Evolutionary conservation across 1,284 basidiomycete genomes (phyloP).

Genomic region (Irpex sp.): DNA sequence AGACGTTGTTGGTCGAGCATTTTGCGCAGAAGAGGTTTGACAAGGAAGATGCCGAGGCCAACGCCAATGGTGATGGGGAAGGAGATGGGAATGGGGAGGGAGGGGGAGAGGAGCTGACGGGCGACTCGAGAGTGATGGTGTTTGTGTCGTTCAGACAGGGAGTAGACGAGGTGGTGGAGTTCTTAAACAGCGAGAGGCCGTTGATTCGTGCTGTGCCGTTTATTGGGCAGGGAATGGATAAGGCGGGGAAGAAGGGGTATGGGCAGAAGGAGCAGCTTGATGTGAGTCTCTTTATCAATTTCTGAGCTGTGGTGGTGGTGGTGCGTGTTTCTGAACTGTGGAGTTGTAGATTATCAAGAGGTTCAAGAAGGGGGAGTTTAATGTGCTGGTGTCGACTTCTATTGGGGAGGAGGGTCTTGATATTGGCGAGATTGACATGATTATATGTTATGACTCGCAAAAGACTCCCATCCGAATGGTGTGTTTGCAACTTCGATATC

Average conservation of each 20-base stretch:
- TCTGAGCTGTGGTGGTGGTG: neutral
- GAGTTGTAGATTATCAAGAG: conserved; percentile 66
- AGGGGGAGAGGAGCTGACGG: conserved; percentile 11
- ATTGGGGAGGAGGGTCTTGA: conserved; percentile 99
- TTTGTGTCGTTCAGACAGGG: conserved; percentile 89
- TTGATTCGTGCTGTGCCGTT: conserved; percentile 81
- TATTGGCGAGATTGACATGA: conserved; percentile 98
- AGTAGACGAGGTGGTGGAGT: conserved; percentile 87
- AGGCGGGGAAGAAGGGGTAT: conserved; percentile 83
- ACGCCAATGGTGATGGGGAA: conserved; percentile 3
- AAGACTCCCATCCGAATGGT: conserved; percentile 98
- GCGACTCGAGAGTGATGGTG: conserved; percentile 87
- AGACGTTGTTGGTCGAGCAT: conserved; percentile 74
- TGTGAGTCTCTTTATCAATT: conserved; percentile 35
- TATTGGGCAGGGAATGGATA: conserved; percentile 89
- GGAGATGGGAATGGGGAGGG: too few species aligned
- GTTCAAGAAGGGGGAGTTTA: conserved; percentile 88
- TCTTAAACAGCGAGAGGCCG: conserved; percentile 69
- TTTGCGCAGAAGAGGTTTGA: conserved; percentile 64
- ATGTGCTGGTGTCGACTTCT: conserved; percentile 93
- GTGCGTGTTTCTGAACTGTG: too few species aligned
- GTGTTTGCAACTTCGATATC: conserved; percentile 22
- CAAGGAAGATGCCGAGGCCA: conserved; percentile 38
- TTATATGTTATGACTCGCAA: conserved; percentile 95
- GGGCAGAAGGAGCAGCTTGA: conserved; percentile 90